Base-by-base conservation (phyloP, 108 stramenopile genomes). In the Pseudonitzschia pungens region DNA sequence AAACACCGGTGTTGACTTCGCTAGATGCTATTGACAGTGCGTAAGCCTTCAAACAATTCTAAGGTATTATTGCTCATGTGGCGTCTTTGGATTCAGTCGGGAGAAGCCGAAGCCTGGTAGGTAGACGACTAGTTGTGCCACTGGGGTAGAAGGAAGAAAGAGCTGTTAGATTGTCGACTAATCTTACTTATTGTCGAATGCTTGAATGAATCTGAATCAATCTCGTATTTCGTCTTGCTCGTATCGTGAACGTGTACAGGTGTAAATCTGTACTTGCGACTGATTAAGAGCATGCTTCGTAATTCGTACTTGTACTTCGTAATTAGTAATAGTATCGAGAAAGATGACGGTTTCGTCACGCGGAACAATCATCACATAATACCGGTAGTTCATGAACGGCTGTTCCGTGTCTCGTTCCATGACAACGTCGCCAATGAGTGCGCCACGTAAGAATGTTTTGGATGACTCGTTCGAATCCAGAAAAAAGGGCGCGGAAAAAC, bases 401-500 rank as follows among this genome's bases (percentile, higher is more conserved):
- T 26, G 26, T 55, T 26, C 26, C 10, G 10, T 26, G 54, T 26
- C 54, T 55, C 54, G 10, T 20, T 55, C 24, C 21, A 2, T 24
- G 24, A 55, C 54, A 55, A 26, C n/a, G 24, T 24, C 26, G 9
- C 54, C 2, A 11, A 2, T 26, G 2, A 55, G 54, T 22, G 54
- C 54, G 54, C 54, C 54, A 55, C 54, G 54, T 55, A 55, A 55
- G 54, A 55, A 55, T 20, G 2, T 55, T 22, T 55, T 55, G n/a
- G 16, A n/a, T n/a, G 26, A 55, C 45, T 48, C 45, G 10, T 11
- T 48, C 45, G 45, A 48, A 18, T 48, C 36, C 7, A 5, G 36
- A 36, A 36, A 2, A 2, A 36, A 36, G 36, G 36, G 36, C 6
- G 2, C 36, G 6, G 36, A 6, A 36, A 2, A 36, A 36, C 36